phyloP scores from a whole-genome alignment of 1,284 basidiomycete species.

The Earliella scabrosa region DNA sequence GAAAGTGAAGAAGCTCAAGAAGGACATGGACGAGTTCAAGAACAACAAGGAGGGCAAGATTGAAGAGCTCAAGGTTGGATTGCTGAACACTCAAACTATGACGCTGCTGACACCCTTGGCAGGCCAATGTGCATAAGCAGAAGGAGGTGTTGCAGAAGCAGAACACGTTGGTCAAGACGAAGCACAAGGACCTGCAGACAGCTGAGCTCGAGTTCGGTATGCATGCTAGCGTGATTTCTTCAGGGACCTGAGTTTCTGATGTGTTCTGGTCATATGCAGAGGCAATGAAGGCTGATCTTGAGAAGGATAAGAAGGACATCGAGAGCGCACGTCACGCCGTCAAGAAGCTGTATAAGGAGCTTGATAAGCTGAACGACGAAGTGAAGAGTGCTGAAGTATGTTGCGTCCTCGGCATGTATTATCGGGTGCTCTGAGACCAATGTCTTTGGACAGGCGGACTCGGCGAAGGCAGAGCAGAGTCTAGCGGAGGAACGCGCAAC shows the following conservation, averaged over 20 bases:
- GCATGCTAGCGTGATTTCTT: slow-evolving; percentile 25
- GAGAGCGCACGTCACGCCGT: slow-evolving; percentile 65
- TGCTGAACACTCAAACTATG: neutral
- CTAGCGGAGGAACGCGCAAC: slow-evolving; percentile 86
- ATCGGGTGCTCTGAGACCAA: neutral
- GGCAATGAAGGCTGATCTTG: slow-evolving; percentile 84
- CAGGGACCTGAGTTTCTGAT: too few species aligned
- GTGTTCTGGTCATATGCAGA: slow-evolving; percentile 47
- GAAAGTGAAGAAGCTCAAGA: slow-evolving; percentile 88
- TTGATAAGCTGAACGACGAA: slow-evolving; percentile 61
- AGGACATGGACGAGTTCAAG: slow-evolving; percentile 98
- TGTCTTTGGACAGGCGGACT: slow-evolving; percentile 47
- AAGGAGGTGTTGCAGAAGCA: slow-evolving; percentile 86
- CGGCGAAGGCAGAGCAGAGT: slow-evolving; percentile 70
- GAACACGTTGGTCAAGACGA: slow-evolving; percentile 79
- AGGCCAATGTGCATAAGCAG: slow-evolving; percentile 82
- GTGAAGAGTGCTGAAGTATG: slow-evolving; percentile 59
- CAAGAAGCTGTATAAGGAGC: slow-evolving; percentile 64
- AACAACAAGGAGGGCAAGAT: slow-evolving; percentile 98
- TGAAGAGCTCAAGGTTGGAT: slow-evolving; percentile 84
- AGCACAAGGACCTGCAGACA: slow-evolving; percentile 90
- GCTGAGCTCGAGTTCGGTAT: slow-evolving; percentile 85
- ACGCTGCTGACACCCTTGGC: neutral
- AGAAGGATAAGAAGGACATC: slow-evolving; percentile 59
- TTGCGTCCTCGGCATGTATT: neutral